Base-by-base conservation (phyloP, 352 stramenopile genomes). In the Phytopythium ostracodes region DNA sequence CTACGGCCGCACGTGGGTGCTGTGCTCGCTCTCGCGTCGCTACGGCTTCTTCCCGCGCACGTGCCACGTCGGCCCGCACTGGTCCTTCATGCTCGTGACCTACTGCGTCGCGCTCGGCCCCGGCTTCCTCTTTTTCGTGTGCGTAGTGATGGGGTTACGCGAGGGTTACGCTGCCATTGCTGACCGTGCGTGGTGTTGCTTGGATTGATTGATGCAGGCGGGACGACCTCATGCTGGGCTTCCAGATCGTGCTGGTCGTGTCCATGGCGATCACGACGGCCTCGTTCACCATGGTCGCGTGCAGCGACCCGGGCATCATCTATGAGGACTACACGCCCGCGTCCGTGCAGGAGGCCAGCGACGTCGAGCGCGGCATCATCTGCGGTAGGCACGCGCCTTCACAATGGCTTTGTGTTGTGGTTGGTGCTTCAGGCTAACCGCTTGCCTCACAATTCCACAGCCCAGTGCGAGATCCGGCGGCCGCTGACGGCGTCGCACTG, bases 261-360 rank as follows among this genome's bases (percentile, higher is more conserved):
- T 87, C 79, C 18, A 79, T 86, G 35, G 73, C 77, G 24, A 18
- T 87, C 42, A 88, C 85, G 27, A 89, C 82, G 22, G 61, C 71
- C n/a, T 75, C 79, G 35, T 92, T 92, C 68, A 86, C 81, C 6
- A 77, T 92, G 69, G 80, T 90, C 31, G 85, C 85, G 44, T 91
- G 77, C 65, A 91, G 83, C 44, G 83, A 94, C 61, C 85, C 85
- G 0, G 84, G 84, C 36, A 66, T 94, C 2, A 66, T 94, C 20
- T 90, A 78, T 36, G 67, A 91, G 42, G 71, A 76, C 49, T 67
- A 72, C 29, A 68, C 73, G 22, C 46, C 70, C 35, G 62, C 58
- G 2, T 53, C 64, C 20, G 47, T 75, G 15, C 46, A 64, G 22
- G 60, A 67, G 31, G 54, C 74, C 56, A 57, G 66, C 24, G 68